Base-by-base conservation (phyloP, 192 early-diverging fungal species). In the Oehlia diaphana region DNA sequence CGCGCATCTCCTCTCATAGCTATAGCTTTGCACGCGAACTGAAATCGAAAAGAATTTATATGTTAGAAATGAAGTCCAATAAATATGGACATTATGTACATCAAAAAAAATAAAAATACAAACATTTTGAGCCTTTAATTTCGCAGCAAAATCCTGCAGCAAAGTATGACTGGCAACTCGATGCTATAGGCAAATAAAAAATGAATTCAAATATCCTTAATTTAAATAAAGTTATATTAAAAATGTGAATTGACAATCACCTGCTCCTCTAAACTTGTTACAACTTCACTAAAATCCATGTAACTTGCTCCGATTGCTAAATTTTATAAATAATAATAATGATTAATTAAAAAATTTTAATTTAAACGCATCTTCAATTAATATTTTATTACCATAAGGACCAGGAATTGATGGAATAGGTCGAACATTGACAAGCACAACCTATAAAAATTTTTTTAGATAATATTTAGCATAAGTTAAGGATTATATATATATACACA, bases 1-100 rank as follows among this genome's bases (percentile, higher is more conserved):
- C 89, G 83, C 8, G 92, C 80, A 81, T 93, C 92, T 2, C 92
- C 92, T 23, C 84, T 68, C 82, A 90, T 90, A 2, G 91, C 84
- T 73, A 91, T 82, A 26, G 90, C 89, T 76, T 86, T 82, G 53
- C 86, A 87, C 6, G 78, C 82, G 68, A 85, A 82, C 86, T 87
- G 44, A 33, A 31, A 19, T 58, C 8, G 8, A 44, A 44, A 44
- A 44, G 9, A 44, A 53, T 16, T 58, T 58, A 0, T 50, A 16
- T 50, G 4, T 50, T 50, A 50, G 4, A 4, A 50, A 14, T 14
- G 13, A 16, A 50, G 2, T 14, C 0, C 10, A 50, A 64, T 7
- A 44, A n/a, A 76, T 35, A 49, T 39, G 6, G 7, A 39, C 44
- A 21, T 74, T 31, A 12, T 21, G 37, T 44, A 75, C 12, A 9